These are phyloP conservation scores for Vigna hirtella DNA, from an alignment of 306 rosid genomes.

Conservation along the genomic window DNA sequence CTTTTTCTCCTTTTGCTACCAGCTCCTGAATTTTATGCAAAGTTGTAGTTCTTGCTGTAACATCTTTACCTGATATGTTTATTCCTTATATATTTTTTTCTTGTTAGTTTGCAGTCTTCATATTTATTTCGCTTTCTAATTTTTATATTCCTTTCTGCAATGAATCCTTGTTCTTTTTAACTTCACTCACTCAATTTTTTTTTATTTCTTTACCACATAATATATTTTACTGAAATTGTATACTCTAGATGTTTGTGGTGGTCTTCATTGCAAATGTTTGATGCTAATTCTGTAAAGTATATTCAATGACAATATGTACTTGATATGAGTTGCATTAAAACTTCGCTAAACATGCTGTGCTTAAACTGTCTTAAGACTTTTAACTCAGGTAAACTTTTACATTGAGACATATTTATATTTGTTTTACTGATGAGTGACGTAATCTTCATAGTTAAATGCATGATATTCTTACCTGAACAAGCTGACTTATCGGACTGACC, in stretches of 20 bases:
- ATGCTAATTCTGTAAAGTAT: slow-evolving; percentile 5
- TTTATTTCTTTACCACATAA: not conserved
- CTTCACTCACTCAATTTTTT: not conserved
- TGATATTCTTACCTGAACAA: no score
- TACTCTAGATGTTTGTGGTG: not conserved
- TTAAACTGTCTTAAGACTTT: no score
- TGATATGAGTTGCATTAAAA: not conserved
- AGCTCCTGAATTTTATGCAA: not conserved
- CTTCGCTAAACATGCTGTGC: no score
- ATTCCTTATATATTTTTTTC: not conserved
- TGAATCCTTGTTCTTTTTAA: slow-evolving; percentile 1
- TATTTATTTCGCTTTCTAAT: not conserved
- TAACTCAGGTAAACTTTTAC: no score
- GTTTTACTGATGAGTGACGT: no score
- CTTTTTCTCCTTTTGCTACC: not conserved
- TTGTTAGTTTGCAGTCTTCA: slow-evolving; percentile 1
- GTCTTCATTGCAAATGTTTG: not conserved
- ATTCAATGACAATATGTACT: not conserved
- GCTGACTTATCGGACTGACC: no score
- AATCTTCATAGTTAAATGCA: no score
- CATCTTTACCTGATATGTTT: not conserved
- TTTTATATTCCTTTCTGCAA: not conserved
- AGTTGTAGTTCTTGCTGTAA: not conserved
- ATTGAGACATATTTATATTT: no score
- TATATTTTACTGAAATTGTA: not conserved